Evolutionary conservation across 2,329 filamentous ascomycete species (phyloP).

Genomic region (Paracamarosporium sp.): DNA sequence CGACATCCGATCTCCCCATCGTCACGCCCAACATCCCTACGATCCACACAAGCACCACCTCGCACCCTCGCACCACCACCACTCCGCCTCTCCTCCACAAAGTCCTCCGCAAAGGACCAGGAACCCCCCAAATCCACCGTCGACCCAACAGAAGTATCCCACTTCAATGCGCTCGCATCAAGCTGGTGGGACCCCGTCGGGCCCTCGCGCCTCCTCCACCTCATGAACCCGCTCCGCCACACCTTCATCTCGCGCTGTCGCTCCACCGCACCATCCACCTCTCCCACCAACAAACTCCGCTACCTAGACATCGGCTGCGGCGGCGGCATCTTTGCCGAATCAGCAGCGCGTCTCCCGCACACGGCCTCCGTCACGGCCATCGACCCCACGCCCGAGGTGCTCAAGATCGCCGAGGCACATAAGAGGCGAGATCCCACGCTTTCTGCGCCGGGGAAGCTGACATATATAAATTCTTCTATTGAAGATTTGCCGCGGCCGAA

Average conservation of each 20-base stretch:
- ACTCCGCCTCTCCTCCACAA: constrained; percentile 24
- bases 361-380: constrained; percentile 75
- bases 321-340: constrained; percentile 95
- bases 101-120: constrained; percentile 19
- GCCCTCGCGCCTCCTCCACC: constrained; percentile 87
- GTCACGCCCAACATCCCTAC: background rate
- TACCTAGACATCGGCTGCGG: constrained; percentile 96
- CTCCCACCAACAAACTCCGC: constrained; percentile 55
- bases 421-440: constrained; percentile 76
- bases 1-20: background rate
- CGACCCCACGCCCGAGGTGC: constrained; percentile 76
- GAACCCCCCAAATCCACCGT: constrained; percentile 52
- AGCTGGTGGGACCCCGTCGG: constrained; percentile 98
- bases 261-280: constrained; percentile 43
- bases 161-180: constrained; percentile 92
- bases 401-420: constrained; percentile 78
- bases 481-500: constrained; percentile 65
- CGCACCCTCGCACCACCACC: constrained; percentile 1
- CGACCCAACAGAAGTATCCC: constrained; percentile 86
- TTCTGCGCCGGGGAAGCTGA: constrained; percentile 61
- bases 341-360: constrained; percentile 71
- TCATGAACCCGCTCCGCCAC: constrained; percentile 97
- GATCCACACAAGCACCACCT: background rate
- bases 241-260: constrained; percentile 83
- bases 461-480: constrained; percentile 78